phyloP scores from a whole-genome alignment of 108 stramenopile genomes.

The Nitzschia sp. region DNA sequence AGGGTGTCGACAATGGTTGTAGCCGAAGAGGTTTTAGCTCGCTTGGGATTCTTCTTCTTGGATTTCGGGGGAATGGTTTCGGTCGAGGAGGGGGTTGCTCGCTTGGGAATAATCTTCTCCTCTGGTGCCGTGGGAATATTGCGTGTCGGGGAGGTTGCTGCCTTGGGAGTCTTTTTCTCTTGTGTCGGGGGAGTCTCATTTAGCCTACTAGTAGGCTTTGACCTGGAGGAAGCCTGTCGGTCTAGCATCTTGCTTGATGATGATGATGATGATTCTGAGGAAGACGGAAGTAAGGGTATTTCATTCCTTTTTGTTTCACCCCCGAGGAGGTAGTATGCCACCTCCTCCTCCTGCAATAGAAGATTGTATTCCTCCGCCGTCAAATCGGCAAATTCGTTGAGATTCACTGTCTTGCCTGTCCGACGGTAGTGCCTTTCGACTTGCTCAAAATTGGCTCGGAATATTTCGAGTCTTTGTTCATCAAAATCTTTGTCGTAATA shows the following conservation, averaged over 20 bases:
- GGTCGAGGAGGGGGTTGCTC: too few species aligned
- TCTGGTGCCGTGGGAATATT: too few species aligned
- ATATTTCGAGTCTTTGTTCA: conserved; percentile 24
- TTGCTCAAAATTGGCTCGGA: not conserved
- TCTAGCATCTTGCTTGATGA: not conserved
- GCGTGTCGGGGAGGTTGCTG: too few species aligned
- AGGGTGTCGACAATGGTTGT: not conserved
- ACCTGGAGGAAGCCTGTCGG: not conserved
- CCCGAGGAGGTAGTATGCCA: not conserved
- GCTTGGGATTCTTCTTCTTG: not conserved
- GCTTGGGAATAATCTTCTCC: too few species aligned
- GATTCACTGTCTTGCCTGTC: conserved; percentile 28
- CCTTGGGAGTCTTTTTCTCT: not conserved
- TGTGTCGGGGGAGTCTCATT: not conserved
- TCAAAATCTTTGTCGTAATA: conserved; percentile 55
- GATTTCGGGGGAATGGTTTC: not conserved
- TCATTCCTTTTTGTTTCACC: not conserved
- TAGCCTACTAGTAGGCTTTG: not conserved
- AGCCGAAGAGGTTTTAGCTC: too few species aligned
- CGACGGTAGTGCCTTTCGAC: not conserved
- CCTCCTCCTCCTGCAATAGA: not conserved
- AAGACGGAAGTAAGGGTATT: too few species aligned
- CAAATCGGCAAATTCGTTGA: conserved; percentile 83
- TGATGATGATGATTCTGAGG: too few species aligned
- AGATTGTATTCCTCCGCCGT: conserved; percentile 74